A percentile compares a stretch with the other conserved stretches of the same genome.
Conservation (phyloP, 768 basidiomycete genomes). For the Myochromella boudieri region DNA sequence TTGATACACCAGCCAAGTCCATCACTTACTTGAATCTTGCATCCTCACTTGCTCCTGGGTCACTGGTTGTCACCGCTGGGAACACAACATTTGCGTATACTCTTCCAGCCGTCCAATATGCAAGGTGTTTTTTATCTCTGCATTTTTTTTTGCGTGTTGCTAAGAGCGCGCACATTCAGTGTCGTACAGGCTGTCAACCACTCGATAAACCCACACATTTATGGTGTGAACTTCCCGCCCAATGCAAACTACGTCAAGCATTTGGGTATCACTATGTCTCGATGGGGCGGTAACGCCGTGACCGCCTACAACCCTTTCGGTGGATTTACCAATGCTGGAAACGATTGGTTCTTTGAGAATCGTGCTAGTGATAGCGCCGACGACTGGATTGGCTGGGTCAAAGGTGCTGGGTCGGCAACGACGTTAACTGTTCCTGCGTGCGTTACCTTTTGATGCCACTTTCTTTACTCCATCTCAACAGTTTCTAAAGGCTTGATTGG, state of each 20-base stretch:
- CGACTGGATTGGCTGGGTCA: conserved; percentile 49
- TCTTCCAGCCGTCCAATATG: conserved; percentile 43
- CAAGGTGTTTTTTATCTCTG: conserved; percentile 27
- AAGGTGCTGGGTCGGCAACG: conserved; percentile 40
- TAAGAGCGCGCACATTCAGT: conserved; percentile 16
- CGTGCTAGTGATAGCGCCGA: conserved; percentile 43
- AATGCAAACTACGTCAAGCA: conserved; percentile 43
- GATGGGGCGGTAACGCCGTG: conserved; percentile 57
- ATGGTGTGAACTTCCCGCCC: conserved; percentile 57
- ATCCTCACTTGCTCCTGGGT: conserved; percentile 38
- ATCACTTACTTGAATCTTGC: conserved; percentile 50
- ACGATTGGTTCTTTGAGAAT: conserved; percentile 60
- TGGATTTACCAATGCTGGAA: conserved; percentile 52
- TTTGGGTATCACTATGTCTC: conserved; percentile 48
- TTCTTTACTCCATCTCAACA: not conserved
- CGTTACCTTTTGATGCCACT: conserved; percentile 14
- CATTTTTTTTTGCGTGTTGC: not conserved
- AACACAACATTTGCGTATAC: conserved; percentile 38
- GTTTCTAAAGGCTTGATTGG: conserved; percentile 48
- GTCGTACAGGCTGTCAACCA: conserved; percentile 34
- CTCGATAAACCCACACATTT: conserved; percentile 47
- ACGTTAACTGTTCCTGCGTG: conserved; percentile 53
- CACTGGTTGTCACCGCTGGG: conserved; percentile 41
- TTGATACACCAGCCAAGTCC: conserved; percentile 45
- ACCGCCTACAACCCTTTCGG: conserved; percentile 55